A percentile compares a stretch with the other conserved stretches of the same genome.
Evolutionary conservation across 129 eudicot genomes (phyloP).

Genomic region (Artemisia tridentata): DNA sequence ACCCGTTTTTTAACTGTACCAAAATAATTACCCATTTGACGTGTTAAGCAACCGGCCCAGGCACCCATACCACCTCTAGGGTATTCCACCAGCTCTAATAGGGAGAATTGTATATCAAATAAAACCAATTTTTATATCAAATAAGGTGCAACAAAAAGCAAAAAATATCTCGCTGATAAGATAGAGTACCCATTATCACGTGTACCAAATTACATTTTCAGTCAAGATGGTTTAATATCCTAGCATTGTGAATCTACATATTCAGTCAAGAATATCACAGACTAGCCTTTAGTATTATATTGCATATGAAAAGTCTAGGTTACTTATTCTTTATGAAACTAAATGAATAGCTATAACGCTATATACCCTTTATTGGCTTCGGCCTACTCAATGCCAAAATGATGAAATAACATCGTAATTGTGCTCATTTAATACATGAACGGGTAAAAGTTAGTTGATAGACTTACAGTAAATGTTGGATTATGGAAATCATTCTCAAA

Average conservation of each 20-base stretch:
- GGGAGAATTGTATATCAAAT: conserved; percentile 18
- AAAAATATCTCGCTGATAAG: not conserved
- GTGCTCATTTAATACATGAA: too few relatives aligned
- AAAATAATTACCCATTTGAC: not conserved
- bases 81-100: not conserved
- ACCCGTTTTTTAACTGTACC: not conserved
- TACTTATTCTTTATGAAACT: not conserved
- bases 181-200: not conserved
- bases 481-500: too few relatives aligned
- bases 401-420: too few relatives aligned
- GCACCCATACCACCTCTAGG: not conserved
- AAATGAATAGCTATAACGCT: not conserved
- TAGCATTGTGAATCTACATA: not conserved
- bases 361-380: not conserved
- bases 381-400: too few relatives aligned
- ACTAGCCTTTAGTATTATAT: not conserved
- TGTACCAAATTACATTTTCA: not conserved
- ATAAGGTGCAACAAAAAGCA: not conserved
- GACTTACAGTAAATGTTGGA: too few relatives aligned
- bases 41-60: not conserved
- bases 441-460: too few relatives aligned
- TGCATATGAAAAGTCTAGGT: not conserved
- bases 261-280: too few relatives aligned
- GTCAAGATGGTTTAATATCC: conserved; percentile 3
- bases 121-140: conserved; percentile 1